These are phyloP conservation scores for Patellaria atrata DNA, from an alignment of 495 filamentous ascomycete species.

Conservation along the genomic window DNA sequence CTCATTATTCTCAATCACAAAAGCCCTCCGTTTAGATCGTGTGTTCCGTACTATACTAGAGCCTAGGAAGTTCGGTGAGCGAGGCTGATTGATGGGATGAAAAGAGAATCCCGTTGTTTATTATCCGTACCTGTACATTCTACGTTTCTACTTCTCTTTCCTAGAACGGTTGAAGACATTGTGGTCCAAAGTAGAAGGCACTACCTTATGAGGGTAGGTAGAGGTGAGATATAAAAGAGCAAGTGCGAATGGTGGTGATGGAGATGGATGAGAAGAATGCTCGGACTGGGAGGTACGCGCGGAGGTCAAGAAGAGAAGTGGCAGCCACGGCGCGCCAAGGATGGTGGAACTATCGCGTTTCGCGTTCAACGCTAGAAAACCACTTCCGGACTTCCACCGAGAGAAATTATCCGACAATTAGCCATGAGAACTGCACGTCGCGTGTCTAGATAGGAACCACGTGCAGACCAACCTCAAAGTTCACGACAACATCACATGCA, in stretches of 20 bases:
- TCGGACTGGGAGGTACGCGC: no score
- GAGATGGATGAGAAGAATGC: conserved; percentile 11
- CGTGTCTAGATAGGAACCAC: no score
- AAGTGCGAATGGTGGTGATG: conserved; percentile 4
- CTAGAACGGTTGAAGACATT: conserved; percentile 53
- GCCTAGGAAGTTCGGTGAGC: conserved; percentile 2
- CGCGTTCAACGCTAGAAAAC: background rate
- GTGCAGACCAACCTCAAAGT: no score
- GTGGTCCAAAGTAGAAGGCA: conserved; percentile 9
- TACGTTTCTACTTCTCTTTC: conserved; percentile 53
- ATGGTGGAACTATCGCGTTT: background rate
- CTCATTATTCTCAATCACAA: conserved; percentile 35
- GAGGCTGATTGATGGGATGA: conserved; percentile 14
- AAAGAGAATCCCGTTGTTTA: conserved; percentile 10
- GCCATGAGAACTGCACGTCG: no score
- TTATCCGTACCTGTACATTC: conserved; percentile 41
- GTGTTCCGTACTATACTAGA: conserved; percentile 20
- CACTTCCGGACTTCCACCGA: no score
- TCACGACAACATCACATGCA: no score
- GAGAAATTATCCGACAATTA: no score
- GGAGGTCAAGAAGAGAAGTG: conserved; percentile 3
- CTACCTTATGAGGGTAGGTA: background rate
- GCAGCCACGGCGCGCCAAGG: no score
- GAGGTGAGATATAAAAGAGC: background rate
- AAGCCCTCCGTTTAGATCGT: conserved; percentile 48